These are phyloP conservation scores for Hypoxylon sp. DNA, from an alignment of 2,329 filamentous ascomycete genomes.

Conservation along the genomic window DNA sequence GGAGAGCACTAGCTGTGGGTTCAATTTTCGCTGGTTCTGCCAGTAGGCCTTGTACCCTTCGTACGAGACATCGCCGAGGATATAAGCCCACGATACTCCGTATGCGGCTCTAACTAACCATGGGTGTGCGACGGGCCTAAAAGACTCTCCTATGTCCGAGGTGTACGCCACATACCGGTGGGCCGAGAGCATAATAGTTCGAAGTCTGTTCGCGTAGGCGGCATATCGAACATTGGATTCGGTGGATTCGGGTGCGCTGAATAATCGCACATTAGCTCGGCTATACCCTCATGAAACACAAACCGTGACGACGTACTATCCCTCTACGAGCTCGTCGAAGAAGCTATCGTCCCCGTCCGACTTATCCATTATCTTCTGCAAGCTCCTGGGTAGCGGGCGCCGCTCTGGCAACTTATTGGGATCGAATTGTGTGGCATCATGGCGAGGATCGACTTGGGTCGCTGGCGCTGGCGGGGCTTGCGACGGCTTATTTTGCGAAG, in stretches of 20 bases:
- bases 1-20: conserved; percentile 74
- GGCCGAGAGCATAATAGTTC: conserved; percentile 89
- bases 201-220: conserved; percentile 87
- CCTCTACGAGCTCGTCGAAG: conserved; percentile 82
- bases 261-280: conserved; percentile 37
- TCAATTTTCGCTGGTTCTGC: conserved; percentile 82
- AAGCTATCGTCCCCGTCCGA: conserved; percentile 77
- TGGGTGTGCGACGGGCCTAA: conserved; percentile 92
- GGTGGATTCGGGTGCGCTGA: conserved; percentile 81
- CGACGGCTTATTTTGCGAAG: conserved; percentile 48
- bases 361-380: conserved; percentile 72
- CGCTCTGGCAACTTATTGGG: conserved; percentile 63
- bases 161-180: conserved; percentile 98
- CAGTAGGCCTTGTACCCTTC: conserved; percentile 97
- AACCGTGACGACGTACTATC: conserved; percentile 72
- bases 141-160: conserved; percentile 95
- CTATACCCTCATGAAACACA: conserved; percentile 8
- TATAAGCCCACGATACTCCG: conserved; percentile 91
- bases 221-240: conserved; percentile 91
- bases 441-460: conserved; percentile 50
- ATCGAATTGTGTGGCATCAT: conserved; percentile 58
- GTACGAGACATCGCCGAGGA: conserved; percentile 89
- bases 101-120: conserved; percentile 86
- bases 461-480: conserved; percentile 44
- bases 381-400: conserved; percentile 67